A percentile compares a stretch with the other conserved stretches of the same genome.
Conservation (phyloP, 305 asterid species). For the Fraxinus sp. region DNA sequence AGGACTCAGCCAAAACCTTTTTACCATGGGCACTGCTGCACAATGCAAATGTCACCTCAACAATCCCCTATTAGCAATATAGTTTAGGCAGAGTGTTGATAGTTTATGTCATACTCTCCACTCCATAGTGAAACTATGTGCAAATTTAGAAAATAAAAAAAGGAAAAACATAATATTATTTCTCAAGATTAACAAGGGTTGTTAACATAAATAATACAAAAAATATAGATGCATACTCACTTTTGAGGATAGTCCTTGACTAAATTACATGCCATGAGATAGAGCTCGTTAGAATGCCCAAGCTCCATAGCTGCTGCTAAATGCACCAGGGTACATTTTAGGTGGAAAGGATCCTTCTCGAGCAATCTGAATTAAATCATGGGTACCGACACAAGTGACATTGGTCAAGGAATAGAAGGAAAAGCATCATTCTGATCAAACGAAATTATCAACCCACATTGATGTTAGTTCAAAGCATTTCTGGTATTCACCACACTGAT, state of each 20-base stretch:
- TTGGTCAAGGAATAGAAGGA: slow-evolving; percentile 5
- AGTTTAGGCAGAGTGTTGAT: neutral
- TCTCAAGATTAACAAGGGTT: neutral
- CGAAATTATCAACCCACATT: slow-evolving; percentile 53
- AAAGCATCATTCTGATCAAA: slow-evolving; percentile 9
- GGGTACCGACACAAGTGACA: slow-evolving; percentile 28
- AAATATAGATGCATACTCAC: slow-evolving; percentile 49
- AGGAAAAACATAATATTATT: neutral
- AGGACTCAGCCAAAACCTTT: neutral
- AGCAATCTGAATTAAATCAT: slow-evolving; percentile 71
- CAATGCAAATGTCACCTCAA: slow-evolving; percentile 7
- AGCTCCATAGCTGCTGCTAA: slow-evolving; percentile 99
- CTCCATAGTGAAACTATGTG: neutral
- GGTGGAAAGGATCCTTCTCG: slow-evolving; percentile 98
- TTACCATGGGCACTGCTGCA: neutral
- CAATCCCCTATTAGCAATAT: neutral
- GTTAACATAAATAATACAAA: neutral
- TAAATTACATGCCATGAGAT: slow-evolving; percentile 97
- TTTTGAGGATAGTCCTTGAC: slow-evolving; percentile 98
- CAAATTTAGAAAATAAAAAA: neutral
- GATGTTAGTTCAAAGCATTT: slow-evolving; percentile 92
- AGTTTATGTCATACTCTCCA: neutral
- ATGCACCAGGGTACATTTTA: slow-evolving; percentile 89
- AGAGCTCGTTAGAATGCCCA: slow-evolving; percentile 95
- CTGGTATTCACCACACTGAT: slow-evolving; percentile 96